Evolutionary conservation across 2,329 filamentous ascomycete species (phyloP).

Genomic region (Eutypa lata): DNA sequence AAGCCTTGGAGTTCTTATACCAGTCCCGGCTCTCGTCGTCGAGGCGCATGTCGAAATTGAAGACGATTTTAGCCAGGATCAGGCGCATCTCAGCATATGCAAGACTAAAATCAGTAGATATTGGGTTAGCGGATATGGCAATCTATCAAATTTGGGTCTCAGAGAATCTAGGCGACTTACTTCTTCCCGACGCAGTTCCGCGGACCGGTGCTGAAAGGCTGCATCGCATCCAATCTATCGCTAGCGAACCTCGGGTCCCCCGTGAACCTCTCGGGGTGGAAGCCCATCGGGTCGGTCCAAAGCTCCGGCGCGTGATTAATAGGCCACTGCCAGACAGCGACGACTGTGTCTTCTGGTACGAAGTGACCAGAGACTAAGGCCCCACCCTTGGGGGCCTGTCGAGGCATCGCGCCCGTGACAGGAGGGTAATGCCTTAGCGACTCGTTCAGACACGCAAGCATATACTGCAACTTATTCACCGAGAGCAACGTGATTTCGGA

Average conservation of each 20-base stretch:
- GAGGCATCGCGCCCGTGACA: slow-evolving; percentile 23
- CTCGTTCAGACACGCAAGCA: slow-evolving; percentile 34
- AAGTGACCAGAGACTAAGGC: slow-evolving; percentile 13
- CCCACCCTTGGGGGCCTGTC: slow-evolving; percentile 14
- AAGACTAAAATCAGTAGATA: background rate
- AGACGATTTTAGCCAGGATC: background rate
- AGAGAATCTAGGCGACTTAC: background rate
- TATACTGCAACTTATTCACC: slow-evolving; percentile 26
- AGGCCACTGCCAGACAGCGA: background rate
- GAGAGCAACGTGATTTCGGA: slow-evolving; percentile 29
- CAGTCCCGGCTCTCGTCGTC: background rate
- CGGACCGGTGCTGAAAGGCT: slow-evolving; percentile 19
- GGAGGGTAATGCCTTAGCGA: slow-evolving; percentile 33
- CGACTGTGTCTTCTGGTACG: slow-evolving; percentile 11
- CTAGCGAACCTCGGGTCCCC: background rate
- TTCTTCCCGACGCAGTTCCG: slow-evolving; percentile 23
- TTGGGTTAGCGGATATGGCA: background rate
- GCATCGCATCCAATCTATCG: slow-evolving; percentile 17
- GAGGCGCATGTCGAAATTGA: background rate
- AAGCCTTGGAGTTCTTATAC: background rate
- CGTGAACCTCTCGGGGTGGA: slow-evolving; percentile 22
- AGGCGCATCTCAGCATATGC: background rate
- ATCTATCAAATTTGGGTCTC: background rate
- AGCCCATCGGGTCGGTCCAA: slow-evolving; percentile 15
- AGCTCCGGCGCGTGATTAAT: slow-evolving; percentile 5